Conservation (phyloP, 805 yeast genomes). For the Yarrowia divulgata region DNA sequence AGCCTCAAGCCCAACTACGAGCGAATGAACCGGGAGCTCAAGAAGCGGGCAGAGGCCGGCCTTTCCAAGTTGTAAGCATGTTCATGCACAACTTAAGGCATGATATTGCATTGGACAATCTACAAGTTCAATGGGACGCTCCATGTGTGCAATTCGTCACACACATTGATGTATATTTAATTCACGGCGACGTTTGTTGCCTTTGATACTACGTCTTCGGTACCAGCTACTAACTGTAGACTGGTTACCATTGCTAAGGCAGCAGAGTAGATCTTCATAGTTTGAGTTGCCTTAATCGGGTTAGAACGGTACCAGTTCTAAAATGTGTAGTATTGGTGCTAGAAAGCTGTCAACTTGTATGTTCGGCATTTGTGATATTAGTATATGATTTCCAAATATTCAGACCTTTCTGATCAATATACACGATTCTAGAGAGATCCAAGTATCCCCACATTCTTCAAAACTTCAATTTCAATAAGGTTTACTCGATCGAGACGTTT, state of each 20-base stretch:
- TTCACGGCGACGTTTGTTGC: not conserved
- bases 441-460: too few relatives aligned
- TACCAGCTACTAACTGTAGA: not conserved
- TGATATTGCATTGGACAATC: not conserved
- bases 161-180: not conserved
- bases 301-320: too few relatives aligned
- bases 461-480: not conserved
- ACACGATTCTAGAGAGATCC: too few relatives aligned
- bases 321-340: too few relatives aligned
- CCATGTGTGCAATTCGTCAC: not conserved
- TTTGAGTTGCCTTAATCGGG: not conserved
- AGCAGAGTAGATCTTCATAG: slow-evolving; percentile 5
- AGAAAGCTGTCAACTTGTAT: too few relatives aligned
- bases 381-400: too few relatives aligned
- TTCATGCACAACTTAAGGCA: not conserved
- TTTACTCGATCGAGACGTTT: slow-evolving; percentile 10
- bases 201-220: not conserved
- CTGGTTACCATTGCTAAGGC: slow-evolving; percentile 1
- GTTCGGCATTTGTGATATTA: too few relatives aligned
- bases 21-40: slow-evolving; percentile 34
- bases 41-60: slow-evolving; percentile 16
- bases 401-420: too few relatives aligned
- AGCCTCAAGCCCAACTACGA: slow-evolving; percentile 23
- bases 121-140: not conserved
- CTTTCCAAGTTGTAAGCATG: slow-evolving; percentile 16